Evolutionary conservation across 306 rosid genomes (phyloP).

Genomic region (Aeschynomene evenia): DNA sequence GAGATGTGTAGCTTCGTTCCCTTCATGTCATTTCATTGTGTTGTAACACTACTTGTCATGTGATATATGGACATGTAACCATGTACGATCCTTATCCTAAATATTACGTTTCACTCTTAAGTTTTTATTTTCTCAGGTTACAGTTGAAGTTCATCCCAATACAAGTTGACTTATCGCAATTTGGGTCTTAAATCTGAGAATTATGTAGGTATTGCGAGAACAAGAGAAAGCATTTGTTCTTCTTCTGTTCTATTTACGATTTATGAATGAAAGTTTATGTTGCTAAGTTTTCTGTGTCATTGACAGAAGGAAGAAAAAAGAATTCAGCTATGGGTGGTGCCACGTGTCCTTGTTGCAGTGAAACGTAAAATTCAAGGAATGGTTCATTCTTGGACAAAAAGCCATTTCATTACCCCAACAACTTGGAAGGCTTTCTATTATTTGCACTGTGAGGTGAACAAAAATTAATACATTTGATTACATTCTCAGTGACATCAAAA

Average conservation of each 20-base stretch:
- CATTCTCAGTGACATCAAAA: constrained; percentile 33
- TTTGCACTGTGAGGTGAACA: constrained; percentile 4
- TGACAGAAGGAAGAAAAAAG: too few relatives aligned
- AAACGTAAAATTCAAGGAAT: not conserved
- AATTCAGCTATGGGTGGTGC: not conserved
- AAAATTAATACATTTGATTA: constrained; percentile 13
- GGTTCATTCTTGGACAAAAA: not conserved
- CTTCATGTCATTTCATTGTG: constrained; percentile 46
- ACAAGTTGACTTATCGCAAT: not conserved
- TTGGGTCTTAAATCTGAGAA: too few relatives aligned
- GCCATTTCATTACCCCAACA: not conserved
- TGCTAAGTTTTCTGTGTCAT: not conserved
- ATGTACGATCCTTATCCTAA: constrained; percentile 35
- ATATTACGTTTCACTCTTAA: constrained; percentile 19
- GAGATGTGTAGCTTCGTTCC: constrained; percentile 50
- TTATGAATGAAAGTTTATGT: too few relatives aligned
- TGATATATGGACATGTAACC: constrained; percentile 44
- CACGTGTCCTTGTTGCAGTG: not conserved
- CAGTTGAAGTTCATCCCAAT: not conserved
- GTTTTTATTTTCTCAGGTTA: constrained; percentile 1
- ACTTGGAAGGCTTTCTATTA: not conserved
- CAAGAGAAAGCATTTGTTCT: too few relatives aligned
- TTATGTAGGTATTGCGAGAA: too few relatives aligned
- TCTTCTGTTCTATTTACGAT: too few relatives aligned
- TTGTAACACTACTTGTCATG: constrained; percentile 58